Percentiles rank a stretch among this genome's conserved stretches.
Evolutionary conservation across 164 flowering plant genomes (phyloP).

Genomic region (Malania oleifera): DNA sequence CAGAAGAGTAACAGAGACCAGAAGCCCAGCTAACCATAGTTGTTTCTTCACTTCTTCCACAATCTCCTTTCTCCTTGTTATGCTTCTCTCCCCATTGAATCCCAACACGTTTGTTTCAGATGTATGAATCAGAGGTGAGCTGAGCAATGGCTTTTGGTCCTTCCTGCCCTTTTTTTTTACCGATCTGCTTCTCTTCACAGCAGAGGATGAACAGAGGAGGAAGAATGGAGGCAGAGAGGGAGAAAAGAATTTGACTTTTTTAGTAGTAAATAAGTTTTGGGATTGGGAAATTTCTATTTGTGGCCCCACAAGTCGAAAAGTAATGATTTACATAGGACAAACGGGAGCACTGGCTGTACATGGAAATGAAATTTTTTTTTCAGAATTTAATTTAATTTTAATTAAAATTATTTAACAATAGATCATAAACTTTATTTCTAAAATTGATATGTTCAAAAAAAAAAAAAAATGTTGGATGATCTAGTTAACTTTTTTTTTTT

Average conservation of each 20-base stretch:
- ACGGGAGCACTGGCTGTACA: too few species aligned
- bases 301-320: too few species aligned
- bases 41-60: constrained; percentile 56
- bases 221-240: not conserved
- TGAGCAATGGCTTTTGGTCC: constrained; percentile 6
- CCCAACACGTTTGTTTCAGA: constrained; percentile 1
- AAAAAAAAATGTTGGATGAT: too few species aligned
- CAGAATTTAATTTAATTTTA: too few species aligned
- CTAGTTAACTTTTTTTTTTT: too few species aligned
- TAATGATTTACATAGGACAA: too few species aligned
- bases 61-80: constrained; percentile 14
- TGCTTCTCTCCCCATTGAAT: not conserved
- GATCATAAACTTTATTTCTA: too few species aligned
- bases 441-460: too few species aligned
- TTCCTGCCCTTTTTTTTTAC: constrained; percentile 14
- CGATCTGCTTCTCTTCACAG: not conserved
- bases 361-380: too few species aligned
- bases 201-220: not conserved
- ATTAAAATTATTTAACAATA: too few species aligned
- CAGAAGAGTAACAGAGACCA: constrained; percentile 35
- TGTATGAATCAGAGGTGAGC: constrained; percentile 13
- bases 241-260: not conserved
- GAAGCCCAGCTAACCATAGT: constrained; percentile 62
- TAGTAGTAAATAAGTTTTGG: too few species aligned
- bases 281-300: too few species aligned